Percentiles rank a stretch among this genome's conserved stretches.
Conservation (phyloP, 345 rosid genomes). For the Camelina neglecta region DNA sequence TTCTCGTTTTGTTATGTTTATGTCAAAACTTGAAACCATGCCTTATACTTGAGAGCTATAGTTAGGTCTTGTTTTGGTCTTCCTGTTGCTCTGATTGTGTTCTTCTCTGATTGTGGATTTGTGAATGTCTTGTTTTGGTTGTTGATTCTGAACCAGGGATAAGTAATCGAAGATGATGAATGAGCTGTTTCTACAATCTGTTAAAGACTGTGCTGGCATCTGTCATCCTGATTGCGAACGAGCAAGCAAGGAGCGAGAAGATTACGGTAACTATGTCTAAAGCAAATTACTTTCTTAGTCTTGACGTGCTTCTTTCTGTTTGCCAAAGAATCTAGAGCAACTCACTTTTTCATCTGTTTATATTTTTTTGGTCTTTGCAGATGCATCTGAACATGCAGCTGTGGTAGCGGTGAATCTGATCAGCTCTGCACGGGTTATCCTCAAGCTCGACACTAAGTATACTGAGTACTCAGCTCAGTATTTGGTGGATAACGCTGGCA, state of each 20-base stretch:
- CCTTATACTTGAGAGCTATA: background rate
- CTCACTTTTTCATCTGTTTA: background rate
- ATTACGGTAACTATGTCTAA: background rate
- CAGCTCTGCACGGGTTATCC: slow-evolving; percentile 3
- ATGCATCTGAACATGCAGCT: slow-evolving; percentile 9
- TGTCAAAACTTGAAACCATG: background rate
- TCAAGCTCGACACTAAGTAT: background rate
- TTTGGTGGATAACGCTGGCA: background rate
- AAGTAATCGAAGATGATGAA: background rate
- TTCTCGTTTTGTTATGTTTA: background rate
- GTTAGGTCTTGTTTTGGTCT: background rate
- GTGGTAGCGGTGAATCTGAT: background rate
- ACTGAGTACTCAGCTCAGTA: slow-evolving; percentile 26
- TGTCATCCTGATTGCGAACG: slow-evolving; percentile 16
- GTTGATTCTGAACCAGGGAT: slow-evolving; percentile 8
- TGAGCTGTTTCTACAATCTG: background rate
- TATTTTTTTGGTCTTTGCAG: slow-evolving; percentile 2
- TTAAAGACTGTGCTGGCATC: background rate
- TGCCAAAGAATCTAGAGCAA: too few relatives aligned
- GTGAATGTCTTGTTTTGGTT: background rate
- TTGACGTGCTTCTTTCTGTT: too few relatives aligned
- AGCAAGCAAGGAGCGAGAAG: slow-evolving; percentile 4
- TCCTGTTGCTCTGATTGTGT: background rate
- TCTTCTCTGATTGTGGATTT: background rate
- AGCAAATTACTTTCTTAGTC: too few relatives aligned